Conservation (phyloP, 2,329 filamentous ascomycete genomes). For the Ceratocystis albifundus region DNA sequence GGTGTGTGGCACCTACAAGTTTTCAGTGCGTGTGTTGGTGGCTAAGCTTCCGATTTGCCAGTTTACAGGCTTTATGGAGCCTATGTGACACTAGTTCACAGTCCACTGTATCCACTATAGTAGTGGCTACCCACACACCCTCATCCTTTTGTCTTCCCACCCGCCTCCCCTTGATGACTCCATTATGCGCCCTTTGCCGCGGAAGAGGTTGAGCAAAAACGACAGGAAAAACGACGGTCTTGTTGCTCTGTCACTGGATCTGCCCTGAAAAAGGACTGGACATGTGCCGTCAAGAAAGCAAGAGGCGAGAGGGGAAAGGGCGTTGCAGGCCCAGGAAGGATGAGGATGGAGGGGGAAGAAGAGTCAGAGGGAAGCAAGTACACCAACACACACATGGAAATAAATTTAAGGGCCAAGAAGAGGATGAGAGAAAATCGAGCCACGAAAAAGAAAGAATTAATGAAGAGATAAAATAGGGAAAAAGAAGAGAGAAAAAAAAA, state of each 20-base stretch:
- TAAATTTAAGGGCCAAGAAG: neutral
- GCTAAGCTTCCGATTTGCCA: constrained; percentile 6
- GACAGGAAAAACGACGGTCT: too few relatives aligned
- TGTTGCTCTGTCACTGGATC: too few relatives aligned
- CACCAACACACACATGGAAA: neutral
- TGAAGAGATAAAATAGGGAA: neutral
- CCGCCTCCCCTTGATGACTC: constrained; percentile 11
- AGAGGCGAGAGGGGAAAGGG: neutral
- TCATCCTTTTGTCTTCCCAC: neutral
- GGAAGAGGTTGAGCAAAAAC: neutral
- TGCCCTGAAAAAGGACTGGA: neutral
- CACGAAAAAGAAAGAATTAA: neutral
- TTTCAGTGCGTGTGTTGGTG: constrained; percentile 9
- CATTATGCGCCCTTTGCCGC: constrained; percentile 1
- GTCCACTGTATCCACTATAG: constrained; percentile 4
- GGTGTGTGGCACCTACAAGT: neutral
- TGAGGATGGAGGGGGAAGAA: neutral
- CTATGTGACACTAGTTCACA: neutral
- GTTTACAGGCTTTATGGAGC: neutral
- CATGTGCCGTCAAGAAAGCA: neutral
- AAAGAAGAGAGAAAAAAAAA: neutral
- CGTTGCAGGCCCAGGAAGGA: neutral
- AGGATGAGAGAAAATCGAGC: neutral
- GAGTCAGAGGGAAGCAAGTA: neutral
- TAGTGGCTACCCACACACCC: neutral